Percentiles rank a stretch among this genome's conserved stretches.
Evolutionary conservation across 2,329 filamentous ascomycete genomes (phyloP).

Genomic region (Ambrosiella beaveri): DNA sequence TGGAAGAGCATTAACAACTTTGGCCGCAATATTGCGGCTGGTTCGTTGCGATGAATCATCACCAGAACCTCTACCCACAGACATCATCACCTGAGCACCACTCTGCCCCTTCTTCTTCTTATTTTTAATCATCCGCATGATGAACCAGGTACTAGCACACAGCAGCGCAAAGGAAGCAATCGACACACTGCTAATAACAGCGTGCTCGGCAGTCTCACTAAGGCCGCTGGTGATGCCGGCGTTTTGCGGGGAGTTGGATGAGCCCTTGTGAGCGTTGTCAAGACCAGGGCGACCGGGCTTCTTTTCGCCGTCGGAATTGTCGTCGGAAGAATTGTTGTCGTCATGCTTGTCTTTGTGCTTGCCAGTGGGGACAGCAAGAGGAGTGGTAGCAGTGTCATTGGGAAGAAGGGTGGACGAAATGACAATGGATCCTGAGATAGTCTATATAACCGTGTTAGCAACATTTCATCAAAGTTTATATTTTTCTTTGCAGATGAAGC

Average conservation of each 20-base stretch:
- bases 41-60: not conserved
- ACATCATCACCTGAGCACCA: not conserved
- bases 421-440: conserved; percentile 4
- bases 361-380: not conserved
- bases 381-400: not conserved
- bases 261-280: not conserved
- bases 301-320: not conserved
- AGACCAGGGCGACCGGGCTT: not conserved
- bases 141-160: conserved; percentile 5
- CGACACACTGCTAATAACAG: conserved; percentile 9
- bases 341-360: not conserved
- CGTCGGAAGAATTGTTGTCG: not conserved
- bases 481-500: too few species aligned
- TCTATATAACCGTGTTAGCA: not conserved
- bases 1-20: conserved; percentile 4
- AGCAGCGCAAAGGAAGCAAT: conserved; percentile 10
- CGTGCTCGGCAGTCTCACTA: conserved; percentile 8
- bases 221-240: not conserved
- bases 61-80: not conserved
- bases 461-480: not conserved
- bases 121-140: conserved; percentile 7
- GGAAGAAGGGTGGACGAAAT: not conserved
- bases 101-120: not conserved
- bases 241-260: not conserved
- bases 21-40: not conserved